These are phyloP conservation scores for Scutellaria baicalensis DNA, from an alignment of 257 asterid species.

Conservation along the genomic window DNA sequence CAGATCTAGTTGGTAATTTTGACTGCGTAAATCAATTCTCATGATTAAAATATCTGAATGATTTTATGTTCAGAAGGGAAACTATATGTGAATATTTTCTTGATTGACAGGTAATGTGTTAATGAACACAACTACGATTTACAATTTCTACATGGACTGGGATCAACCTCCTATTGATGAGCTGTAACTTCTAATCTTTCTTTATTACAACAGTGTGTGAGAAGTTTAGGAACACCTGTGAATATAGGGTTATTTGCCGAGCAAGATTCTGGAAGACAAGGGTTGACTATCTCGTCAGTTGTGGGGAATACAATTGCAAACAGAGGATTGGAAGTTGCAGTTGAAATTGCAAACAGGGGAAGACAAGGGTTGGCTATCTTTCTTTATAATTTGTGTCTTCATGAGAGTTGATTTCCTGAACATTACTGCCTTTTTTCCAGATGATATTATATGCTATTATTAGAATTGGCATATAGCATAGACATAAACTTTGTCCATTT, in stretches of 20 bases:
- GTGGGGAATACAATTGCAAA: slow-evolving; percentile 81
- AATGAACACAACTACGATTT: neutral
- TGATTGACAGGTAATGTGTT: neutral
- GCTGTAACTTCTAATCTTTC: no score
- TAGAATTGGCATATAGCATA: neutral
- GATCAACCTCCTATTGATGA: neutral
- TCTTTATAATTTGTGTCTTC: slow-evolving; percentile 6
- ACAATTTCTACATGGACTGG: neutral
- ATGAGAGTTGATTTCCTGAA: neutral
- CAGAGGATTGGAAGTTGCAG: slow-evolving; percentile 97
- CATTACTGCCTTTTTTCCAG: neutral
- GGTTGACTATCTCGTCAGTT: slow-evolving; percentile 49
- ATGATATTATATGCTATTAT: neutral
- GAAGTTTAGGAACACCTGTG: no score
- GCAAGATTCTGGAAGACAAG: slow-evolving; percentile 94
- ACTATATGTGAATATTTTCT: neutral
- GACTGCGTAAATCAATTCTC: neutral
- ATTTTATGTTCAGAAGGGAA: neutral
- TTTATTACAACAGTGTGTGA: no score
- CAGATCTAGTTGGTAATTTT: neutral
- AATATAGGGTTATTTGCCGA: slow-evolving; percentile 88
- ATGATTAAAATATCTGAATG: neutral
- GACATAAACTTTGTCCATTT: slow-evolving; percentile 4
- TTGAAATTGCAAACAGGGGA: no score
- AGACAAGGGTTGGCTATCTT: no score